Evolutionary conservation across 129 eudicot genomes (phyloP), one percentile per base, ranked within the genome.

Genomic region (Arctium minus): DNA sequence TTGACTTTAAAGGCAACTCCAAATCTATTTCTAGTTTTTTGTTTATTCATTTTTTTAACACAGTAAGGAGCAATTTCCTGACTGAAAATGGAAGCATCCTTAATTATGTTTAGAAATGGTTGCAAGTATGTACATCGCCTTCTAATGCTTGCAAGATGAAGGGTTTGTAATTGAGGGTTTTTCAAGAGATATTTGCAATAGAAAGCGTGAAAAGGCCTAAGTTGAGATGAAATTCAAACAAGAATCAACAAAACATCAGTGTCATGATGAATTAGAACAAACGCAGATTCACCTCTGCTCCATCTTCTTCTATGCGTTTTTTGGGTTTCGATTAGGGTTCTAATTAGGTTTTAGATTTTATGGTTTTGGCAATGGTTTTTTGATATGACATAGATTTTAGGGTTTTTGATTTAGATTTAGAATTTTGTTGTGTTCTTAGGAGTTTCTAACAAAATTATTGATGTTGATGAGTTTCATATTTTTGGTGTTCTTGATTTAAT

Each of bases 21-120:
- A 67, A 80, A 48, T 17, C 29, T 72, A 78, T 62, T 12, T 38
- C 30, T 62, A 79, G 56, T 46, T 46, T 46, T 6, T 38, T 38
- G 36, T 33, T 22, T 22, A 22, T 2, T 77, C 48, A 18, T 22
- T 36, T 22, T 65, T 29, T 40, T 32, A 39, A 69, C 67, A 18
- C 75, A 68, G 33, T 15, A 39, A 67, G 29, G 1, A 79, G 18
- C 82, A 79, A 79, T 79, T 40, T 65, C 75, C 27, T 29, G n/a
- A 67, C 31, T 68, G n/a, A 50, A 50, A 50, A 50, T 50, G 6
- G 64, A 50, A 11, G 64, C 18, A 50, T 67, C 32, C 36, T 2
- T 22, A 75, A 76, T 42, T 6, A 70, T 44, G 9, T 5, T 70
- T 18, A 70, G 3, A 69, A 79, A 46, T 32, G 76, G 12, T 35